Conservation (phyloP, 2,329 filamentous ascomycete genomes). For the Remersonia thermophila region DNA sequence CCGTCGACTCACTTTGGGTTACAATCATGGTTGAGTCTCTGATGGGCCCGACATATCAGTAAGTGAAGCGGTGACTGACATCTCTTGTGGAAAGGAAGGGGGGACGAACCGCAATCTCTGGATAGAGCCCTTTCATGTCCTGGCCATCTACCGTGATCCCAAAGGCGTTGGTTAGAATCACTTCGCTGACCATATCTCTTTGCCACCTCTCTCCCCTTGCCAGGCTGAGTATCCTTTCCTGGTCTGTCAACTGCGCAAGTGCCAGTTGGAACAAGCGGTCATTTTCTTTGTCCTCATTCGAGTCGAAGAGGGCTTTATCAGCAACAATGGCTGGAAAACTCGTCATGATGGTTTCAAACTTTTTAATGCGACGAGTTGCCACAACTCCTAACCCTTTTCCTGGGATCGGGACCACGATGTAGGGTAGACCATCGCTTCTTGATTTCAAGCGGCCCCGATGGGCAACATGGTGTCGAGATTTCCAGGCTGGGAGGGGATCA, state of each 20-base stretch:
- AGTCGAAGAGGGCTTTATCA: slow-evolving; percentile 14
- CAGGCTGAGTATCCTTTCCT: slow-evolving; percentile 17
- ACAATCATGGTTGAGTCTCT: slow-evolving; percentile 28
- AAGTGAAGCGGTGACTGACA: too few relatives aligned
- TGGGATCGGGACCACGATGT: slow-evolving; percentile 17
- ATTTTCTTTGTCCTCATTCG: slow-evolving; percentile 10
- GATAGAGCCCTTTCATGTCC: slow-evolving; percentile 21
- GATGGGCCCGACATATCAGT: too few relatives aligned
- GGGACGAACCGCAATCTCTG: slow-evolving; percentile 22
- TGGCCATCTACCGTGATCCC: slow-evolving; percentile 16
- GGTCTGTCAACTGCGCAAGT: slow-evolving; percentile 19
- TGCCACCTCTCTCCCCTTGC: slow-evolving; percentile 21
- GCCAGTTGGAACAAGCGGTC: slow-evolving; percentile 19
- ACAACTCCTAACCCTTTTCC: slow-evolving; percentile 23
- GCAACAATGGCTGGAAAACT: slow-evolving; percentile 20
- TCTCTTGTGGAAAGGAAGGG: too few relatives aligned
- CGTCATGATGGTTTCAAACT: slow-evolving; percentile 22
- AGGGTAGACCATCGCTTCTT: slow-evolving; percentile 8
- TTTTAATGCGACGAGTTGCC: slow-evolving; percentile 20
- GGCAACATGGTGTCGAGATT: slow-evolving; percentile 6
- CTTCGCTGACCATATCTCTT: slow-evolving; percentile 19
- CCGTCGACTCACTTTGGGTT: slow-evolving; percentile 22
- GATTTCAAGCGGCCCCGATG: slow-evolving; percentile 8
- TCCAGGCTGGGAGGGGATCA: slow-evolving; percentile 8
- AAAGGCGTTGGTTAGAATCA: slow-evolving; percentile 25